These are phyloP conservation scores for Penicillium sp. DNA, from an alignment of 2,329 filamentous ascomycete species.

Conservation along the genomic window DNA sequence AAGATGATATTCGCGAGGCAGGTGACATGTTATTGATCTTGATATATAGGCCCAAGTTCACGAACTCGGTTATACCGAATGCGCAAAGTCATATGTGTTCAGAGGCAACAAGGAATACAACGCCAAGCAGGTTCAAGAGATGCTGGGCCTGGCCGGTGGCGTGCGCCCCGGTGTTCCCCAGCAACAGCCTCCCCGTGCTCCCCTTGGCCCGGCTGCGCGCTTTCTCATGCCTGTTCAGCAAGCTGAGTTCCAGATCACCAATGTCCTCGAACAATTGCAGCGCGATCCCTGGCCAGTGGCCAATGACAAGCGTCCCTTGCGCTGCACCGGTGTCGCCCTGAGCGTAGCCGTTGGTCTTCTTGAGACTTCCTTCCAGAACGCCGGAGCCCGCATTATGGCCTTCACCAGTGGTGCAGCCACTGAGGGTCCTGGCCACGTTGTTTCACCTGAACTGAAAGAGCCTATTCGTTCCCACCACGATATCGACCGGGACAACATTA, in stretches of 20 bases:
- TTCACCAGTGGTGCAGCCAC: slow-evolving; percentile 94
- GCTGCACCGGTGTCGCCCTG: slow-evolving; percentile 93
- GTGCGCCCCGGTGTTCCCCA: slow-evolving; percentile 64
- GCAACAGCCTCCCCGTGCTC: slow-evolving; percentile 69
- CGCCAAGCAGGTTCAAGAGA: slow-evolving; percentile 99
- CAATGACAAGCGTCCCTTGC: slow-evolving; percentile 82
- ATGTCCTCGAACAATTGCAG: slow-evolving; percentile 90
- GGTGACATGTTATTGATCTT: slow-evolving; percentile 8
- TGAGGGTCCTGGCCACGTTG: slow-evolving; percentile 94
- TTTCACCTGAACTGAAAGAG: slow-evolving; percentile 91
- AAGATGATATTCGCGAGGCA: background rate
- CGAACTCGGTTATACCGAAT: slow-evolving; percentile 96
- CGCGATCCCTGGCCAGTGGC: slow-evolving; percentile 97
- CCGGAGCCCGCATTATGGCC: slow-evolving; percentile 92
- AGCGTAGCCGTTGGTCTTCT: slow-evolving; percentile 90
- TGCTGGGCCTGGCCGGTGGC: slow-evolving; percentile 77
- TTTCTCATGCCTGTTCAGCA: slow-evolving; percentile 94
- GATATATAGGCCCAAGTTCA: slow-evolving; percentile 77
- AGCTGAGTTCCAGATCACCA: slow-evolving; percentile 96
- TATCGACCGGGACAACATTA: slow-evolving; percentile 97
- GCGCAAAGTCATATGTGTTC: slow-evolving; percentile 98
- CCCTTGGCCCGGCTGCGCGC: slow-evolving; percentile 75
- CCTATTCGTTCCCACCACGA: slow-evolving; percentile 98
- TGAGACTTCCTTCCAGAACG: slow-evolving; percentile 93
- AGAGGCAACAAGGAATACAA: slow-evolving; percentile 95